Evolutionary conservation across 495 filamentous ascomycete genomes (phyloP), one percentile per base, ranked within the genome.

Genomic region (Bacidia rubella): DNA sequence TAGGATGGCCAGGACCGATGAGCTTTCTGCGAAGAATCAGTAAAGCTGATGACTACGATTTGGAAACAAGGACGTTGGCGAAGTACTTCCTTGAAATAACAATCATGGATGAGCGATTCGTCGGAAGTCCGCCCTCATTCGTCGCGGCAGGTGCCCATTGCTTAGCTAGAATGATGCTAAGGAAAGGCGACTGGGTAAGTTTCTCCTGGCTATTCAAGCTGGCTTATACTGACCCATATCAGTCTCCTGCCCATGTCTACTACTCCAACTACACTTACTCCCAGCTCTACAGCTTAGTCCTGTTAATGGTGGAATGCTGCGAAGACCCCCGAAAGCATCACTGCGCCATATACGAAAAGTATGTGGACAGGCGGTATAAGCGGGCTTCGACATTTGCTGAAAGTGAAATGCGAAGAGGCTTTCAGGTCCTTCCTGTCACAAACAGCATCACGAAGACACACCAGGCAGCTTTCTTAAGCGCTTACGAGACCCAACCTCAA

Each of bases 81-180:
- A 98, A 98, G 72, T 98, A 98, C 69, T 96, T 98, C 69, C 73
- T 97, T 46, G 92, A 98, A 65, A 74, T 96, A 40, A 92, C 87
- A 39, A 83, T 97, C 65, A 95, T 98, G 88, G 92, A 97, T 66
- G 92, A 97, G 72, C 83, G 90, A 23, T 97, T 97, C 62, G 89
- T 98, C 40, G 86, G 82, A 43, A 86, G 80, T 63, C 84, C 86
- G 40, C 85, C 92, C 4, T 96, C 90, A 74, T 96, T 84, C 66
- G 67, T 86, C 23, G 84, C 93, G 42, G 92, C 93, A 38, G 93
- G 87, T 11, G 88, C 92, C 39, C 93, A 97, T 65, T 95, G 87
- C 65, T 74, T 97, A 19, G 83, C 92, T n/a, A 81, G 92, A 45
- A 65, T 88, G 58, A 86, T 97, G 74, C 66, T 97, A 38, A 77